A percentile compares a stretch with the other conserved stretches of the same genome.
Evolutionary conservation across 164 flowering plant genomes (phyloP).

Genomic region (Litsea cubeba): DNA sequence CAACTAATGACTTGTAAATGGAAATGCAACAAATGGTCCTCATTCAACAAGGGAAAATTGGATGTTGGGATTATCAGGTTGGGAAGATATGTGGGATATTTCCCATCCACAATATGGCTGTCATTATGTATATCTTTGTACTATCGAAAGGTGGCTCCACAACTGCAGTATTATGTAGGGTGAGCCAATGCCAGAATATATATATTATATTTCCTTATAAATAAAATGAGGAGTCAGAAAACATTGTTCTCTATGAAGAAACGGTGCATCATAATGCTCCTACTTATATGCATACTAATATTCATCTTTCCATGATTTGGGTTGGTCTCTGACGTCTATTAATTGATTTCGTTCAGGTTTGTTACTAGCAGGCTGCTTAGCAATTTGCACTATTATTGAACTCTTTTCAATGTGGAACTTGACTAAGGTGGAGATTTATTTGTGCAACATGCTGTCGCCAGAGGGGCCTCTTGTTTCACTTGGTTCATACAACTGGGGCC

Average conservation of each 20-base stretch:
- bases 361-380: slow-evolving; percentile 48
- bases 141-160: not conserved
- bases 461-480: slow-evolving; percentile 86
- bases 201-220: not conserved
- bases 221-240: not conserved
- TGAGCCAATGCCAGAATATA: not conserved
- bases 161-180: not conserved
- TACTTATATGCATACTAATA: not conserved
- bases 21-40: not conserved
- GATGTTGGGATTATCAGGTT: not conserved
- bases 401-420: slow-evolving; percentile 96
- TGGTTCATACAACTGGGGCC: slow-evolving; percentile 80
- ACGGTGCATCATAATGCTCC: not conserved
- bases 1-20: not conserved
- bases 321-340: not conserved
- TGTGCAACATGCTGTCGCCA: slow-evolving; percentile 91
- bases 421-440: slow-evolving; percentile 82
- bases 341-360: slow-evolving; percentile 49
- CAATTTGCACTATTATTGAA: slow-evolving; percentile 56
- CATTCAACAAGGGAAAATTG: not conserved
- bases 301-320: not conserved
- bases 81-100: not conserved
- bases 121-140: too few relatives aligned
- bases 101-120: not conserved
- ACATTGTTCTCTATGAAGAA: not conserved